phyloP scores from a whole-genome alignment of 2,329 filamentous ascomycete genomes.

The Calonectria hawksworthii region DNA sequence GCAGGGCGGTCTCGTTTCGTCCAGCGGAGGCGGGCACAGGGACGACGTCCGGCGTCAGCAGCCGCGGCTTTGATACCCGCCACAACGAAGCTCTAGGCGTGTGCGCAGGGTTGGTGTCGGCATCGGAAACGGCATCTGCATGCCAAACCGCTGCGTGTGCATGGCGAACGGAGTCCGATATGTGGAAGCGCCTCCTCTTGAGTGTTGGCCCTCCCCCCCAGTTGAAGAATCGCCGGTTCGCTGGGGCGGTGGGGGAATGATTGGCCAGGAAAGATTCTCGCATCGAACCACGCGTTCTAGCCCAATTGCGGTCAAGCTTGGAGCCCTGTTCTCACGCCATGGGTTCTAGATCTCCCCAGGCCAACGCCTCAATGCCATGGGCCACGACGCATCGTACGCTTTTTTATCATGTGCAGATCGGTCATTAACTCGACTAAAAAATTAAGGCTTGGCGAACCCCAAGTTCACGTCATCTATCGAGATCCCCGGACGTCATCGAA shows the following conservation, averaged over 20 bases:
- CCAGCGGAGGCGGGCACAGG: background rate
- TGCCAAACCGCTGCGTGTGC: constrained; percentile 45
- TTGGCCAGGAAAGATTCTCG: constrained; percentile 44
- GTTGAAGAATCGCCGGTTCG: constrained; percentile 31
- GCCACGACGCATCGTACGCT: background rate
- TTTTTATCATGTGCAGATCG: background rate
- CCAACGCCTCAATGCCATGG: background rate
- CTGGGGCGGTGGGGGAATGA: constrained; percentile 32
- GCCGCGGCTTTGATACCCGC: constrained; percentile 29
- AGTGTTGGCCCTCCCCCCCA: constrained; percentile 30
- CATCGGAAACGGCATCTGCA: constrained; percentile 37
- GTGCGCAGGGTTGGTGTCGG: constrained; percentile 31
- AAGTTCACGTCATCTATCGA: background rate
- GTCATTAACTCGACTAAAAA: background rate
- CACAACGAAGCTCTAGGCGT: constrained; percentile 31
- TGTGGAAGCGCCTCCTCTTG: constrained; percentile 39
- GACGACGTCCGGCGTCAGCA: constrained; percentile 25
- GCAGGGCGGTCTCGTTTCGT: background rate
- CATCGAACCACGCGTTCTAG: constrained; percentile 36
- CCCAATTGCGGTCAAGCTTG: constrained; percentile 32
- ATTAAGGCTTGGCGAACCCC: background rate
- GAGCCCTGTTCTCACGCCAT: constrained; percentile 31
- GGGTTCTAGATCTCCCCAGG: constrained; percentile 25
- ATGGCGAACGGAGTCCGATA: constrained; percentile 42
- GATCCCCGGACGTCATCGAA: background rate